phyloP scores from a whole-genome alignment of 2,329 filamentous ascomycete species.

The Fusarium domesticum region DNA sequence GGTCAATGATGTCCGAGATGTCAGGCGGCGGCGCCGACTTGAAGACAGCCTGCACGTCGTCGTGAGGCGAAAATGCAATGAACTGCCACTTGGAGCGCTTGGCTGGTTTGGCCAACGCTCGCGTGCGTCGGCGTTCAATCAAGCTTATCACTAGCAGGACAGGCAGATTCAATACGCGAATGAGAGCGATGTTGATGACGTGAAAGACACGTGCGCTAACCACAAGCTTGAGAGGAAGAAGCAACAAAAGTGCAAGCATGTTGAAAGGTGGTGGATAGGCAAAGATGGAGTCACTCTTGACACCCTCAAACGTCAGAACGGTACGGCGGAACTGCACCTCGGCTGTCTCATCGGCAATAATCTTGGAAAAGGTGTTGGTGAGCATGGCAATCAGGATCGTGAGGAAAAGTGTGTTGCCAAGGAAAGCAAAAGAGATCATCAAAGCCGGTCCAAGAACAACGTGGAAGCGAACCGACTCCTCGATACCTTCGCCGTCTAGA shows the following conservation, averaged over 20 bases:
- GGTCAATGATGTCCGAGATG: slow-evolving; percentile 34
- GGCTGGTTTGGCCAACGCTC: slow-evolving; percentile 18
- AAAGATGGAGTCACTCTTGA: slow-evolving; percentile 70
- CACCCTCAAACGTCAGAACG: slow-evolving; percentile 70
- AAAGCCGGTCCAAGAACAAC: slow-evolving; percentile 63
- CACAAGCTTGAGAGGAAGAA: slow-evolving; percentile 64
- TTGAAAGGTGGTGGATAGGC: slow-evolving; percentile 70
- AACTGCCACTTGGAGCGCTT: slow-evolving; percentile 42
- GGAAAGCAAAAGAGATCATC: slow-evolving; percentile 70
- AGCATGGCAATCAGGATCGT: slow-evolving; percentile 73
- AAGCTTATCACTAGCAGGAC: slow-evolving; percentile 59
- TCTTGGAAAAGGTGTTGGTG: slow-evolving; percentile 67
- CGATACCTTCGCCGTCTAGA: slow-evolving; percentile 59
- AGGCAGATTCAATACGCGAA: slow-evolving; percentile 62
- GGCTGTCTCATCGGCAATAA: slow-evolving; percentile 65
- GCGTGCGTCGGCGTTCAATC: slow-evolving; percentile 58
- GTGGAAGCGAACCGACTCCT: slow-evolving; percentile 58
- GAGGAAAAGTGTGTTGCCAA: slow-evolving; percentile 72
- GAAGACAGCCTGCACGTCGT: slow-evolving; percentile 59
- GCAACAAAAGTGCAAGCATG: slow-evolving; percentile 58
- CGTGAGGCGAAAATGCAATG: slow-evolving; percentile 52
- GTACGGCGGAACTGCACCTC: slow-evolving; percentile 71
- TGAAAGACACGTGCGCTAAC: slow-evolving; percentile 65
- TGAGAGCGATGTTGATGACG: slow-evolving; percentile 65
- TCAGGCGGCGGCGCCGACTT: slow-evolving; percentile 54